Percentiles rank a stretch among this genome's conserved stretches.
Conservation (phyloP, 306 rosid genomes). For the Quercus ilex region DNA sequence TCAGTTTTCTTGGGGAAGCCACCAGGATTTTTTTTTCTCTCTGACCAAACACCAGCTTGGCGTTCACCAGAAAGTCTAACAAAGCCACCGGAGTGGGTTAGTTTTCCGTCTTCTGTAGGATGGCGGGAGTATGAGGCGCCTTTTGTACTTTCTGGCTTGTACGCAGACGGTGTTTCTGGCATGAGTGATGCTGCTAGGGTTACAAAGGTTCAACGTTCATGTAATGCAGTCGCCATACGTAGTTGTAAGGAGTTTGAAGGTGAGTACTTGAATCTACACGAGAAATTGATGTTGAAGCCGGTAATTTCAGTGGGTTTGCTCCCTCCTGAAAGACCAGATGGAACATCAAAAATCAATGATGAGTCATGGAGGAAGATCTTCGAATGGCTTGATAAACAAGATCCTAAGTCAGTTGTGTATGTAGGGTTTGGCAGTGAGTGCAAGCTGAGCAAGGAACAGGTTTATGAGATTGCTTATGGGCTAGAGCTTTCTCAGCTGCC, state of each 20-base stretch:
- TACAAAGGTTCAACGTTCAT: not conserved
- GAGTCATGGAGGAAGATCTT: conserved; percentile 10
- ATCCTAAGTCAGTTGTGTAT: conserved; percentile 32
- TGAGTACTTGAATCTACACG: conserved; percentile 20
- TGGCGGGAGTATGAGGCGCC: conserved; percentile 2
- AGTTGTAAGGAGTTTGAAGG: conserved; percentile 33
- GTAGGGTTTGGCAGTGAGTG: conserved; percentile 51
- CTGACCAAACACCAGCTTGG: not conserved
- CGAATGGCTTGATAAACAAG: conserved; percentile 41
- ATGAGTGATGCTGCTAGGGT: not conserved
- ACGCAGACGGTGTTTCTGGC: not conserved
- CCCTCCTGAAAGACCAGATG: conserved; percentile 22
- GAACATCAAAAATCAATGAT: not conserved
- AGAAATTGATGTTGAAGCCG: conserved; percentile 17
- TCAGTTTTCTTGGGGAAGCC: not conserved
- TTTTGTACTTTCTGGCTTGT: not conserved
- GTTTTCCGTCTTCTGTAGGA: conserved; percentile 20
- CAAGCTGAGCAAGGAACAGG: conserved; percentile 31
- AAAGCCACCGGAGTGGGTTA: conserved; percentile 8
- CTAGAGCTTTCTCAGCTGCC: conserved; percentile 37
- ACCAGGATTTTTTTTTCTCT: not conserved
- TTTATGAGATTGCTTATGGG: conserved; percentile 42
- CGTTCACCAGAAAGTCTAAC: conserved; percentile 4
- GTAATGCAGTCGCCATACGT: conserved; percentile 14
- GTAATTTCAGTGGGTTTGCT: conserved; percentile 44